These are phyloP conservation scores for Fusarium anthophilum DNA, from an alignment of 2,329 filamentous ascomycete species.

Conservation along the genomic window DNA sequence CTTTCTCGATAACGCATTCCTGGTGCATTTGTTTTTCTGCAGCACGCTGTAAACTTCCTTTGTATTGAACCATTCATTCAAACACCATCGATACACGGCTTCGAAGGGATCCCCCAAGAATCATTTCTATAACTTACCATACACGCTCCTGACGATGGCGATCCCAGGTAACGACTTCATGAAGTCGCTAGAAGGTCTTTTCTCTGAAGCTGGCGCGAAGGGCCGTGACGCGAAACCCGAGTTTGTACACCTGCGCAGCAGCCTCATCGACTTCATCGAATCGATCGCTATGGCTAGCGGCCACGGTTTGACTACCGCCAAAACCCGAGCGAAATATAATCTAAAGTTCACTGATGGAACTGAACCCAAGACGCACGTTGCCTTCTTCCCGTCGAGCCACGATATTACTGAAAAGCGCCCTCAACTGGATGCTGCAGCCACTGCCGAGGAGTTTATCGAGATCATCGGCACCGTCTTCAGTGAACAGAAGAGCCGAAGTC, in stretches of 20 bases:
- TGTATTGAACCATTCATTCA: neutral
- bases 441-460: conserved; percentile 20
- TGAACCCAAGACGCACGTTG: conserved; percentile 10
- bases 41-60: neutral
- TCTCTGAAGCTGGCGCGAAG: conserved; percentile 28
- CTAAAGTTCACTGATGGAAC: conserved; percentile 36
- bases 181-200: conserved; percentile 21
- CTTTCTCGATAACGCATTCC: neutral
- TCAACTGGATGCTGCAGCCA: conserved; percentile 4
- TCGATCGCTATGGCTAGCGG: neutral
- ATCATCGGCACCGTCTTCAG: conserved; percentile 11
- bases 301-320: conserved; percentile 19
- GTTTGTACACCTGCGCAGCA: conserved; percentile 19
- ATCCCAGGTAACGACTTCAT: conserved; percentile 21
- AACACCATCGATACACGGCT: neutral
- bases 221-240: conserved; percentile 7
- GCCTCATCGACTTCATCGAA: conserved; percentile 24
- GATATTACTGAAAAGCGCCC: conserved; percentile 1
- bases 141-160: neutral
- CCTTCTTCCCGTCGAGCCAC: conserved; percentile 12
- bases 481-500: conserved; percentile 22
- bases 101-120: neutral
- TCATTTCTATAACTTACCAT: neutral
- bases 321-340: conserved; percentile 17
- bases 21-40: neutral